Evolutionary conservation across 2,329 filamentous ascomycete species (phyloP).

Genomic region (Xylaria sp.): DNA sequence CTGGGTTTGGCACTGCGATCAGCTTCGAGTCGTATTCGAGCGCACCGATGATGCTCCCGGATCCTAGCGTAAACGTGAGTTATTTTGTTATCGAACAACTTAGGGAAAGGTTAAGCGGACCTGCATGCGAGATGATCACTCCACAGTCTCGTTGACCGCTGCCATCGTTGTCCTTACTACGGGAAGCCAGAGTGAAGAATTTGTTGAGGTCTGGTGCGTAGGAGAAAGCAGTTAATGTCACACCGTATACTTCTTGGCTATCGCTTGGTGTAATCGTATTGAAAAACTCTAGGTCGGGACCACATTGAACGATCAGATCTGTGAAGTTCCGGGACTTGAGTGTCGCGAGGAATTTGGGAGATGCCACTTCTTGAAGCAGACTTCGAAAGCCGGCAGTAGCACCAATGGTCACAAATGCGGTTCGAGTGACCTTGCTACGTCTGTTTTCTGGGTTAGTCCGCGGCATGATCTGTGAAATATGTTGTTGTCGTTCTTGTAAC

Average conservation of each 20-base stretch:
- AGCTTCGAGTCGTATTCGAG: constrained; percentile 75
- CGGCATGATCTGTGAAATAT: background rate
- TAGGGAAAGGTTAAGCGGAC: constrained; percentile 55
- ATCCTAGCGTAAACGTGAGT: constrained; percentile 61
- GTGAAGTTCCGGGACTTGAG: constrained; percentile 69
- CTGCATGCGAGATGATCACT: constrained; percentile 86
- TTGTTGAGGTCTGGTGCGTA: constrained; percentile 67
- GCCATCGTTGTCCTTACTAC: constrained; percentile 48
- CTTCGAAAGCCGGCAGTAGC: constrained; percentile 84
- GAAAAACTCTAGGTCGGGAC: constrained; percentile 68
- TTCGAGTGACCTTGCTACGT: constrained; percentile 30
- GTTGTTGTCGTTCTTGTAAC: background rate
- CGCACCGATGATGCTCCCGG: constrained; percentile 86
- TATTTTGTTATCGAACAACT: background rate
- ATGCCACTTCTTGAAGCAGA: constrained; percentile 71
- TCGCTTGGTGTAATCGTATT: constrained; percentile 38
- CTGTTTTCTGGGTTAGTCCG: background rate
- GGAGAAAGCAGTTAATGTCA: constrained; percentile 67
- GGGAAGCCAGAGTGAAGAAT: constrained; percentile 64
- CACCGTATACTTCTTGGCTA: constrained; percentile 40
- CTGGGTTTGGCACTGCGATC: constrained; percentile 87
- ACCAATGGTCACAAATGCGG: constrained; percentile 88
- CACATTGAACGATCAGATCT: constrained; percentile 80
- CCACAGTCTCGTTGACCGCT: constrained; percentile 58
- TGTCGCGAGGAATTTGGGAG: constrained; percentile 64